Conservation (phyloP, 1,139 yeast species). For the Nadsonia commutata region DNA sequence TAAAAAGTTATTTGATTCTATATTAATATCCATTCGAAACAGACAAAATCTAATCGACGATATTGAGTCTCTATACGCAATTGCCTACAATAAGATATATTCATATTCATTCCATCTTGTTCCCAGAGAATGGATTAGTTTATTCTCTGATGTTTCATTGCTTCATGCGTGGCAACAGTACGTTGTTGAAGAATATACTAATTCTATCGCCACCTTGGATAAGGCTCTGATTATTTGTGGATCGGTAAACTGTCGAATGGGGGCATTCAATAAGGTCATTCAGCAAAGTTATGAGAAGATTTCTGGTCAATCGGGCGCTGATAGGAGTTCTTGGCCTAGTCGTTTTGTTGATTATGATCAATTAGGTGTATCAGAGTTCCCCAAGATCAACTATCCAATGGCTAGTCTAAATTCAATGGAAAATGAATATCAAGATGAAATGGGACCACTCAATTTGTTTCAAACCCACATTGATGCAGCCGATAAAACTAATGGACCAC, state of each 20-base stretch:
- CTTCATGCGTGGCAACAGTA: constrained; percentile 2
- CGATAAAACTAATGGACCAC: neutral
- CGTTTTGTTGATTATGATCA: neutral
- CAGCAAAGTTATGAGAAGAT: neutral
- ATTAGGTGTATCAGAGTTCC: constrained; percentile 1
- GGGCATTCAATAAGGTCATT: neutral
- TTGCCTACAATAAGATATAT: constrained; percentile 1
- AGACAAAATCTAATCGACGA: too few species aligned
- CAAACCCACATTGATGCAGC: constrained; percentile 5
- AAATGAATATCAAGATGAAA: neutral
- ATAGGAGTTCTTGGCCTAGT: too few species aligned
- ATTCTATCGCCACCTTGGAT: constrained; percentile 1
- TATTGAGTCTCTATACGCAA: neutral
- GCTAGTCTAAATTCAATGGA: neutral
- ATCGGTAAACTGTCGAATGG: constrained; percentile 1
- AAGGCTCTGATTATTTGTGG: constrained; percentile 9
- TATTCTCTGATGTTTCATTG: constrained; percentile 6
- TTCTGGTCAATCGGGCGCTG: too few species aligned
- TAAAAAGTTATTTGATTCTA: neutral
- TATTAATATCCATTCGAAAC: neutral
- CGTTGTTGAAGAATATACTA: neutral
- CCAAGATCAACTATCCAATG: neutral
- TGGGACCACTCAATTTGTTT: constrained; percentile 6
- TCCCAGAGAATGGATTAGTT: constrained; percentile 6
- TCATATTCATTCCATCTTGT: constrained; percentile 1